A percentile compares a stretch with the other conserved stretches of the same genome.
Conservation (phyloP, 768 basidiomycete species). For the Psilocybe subaeruginosa region DNA sequence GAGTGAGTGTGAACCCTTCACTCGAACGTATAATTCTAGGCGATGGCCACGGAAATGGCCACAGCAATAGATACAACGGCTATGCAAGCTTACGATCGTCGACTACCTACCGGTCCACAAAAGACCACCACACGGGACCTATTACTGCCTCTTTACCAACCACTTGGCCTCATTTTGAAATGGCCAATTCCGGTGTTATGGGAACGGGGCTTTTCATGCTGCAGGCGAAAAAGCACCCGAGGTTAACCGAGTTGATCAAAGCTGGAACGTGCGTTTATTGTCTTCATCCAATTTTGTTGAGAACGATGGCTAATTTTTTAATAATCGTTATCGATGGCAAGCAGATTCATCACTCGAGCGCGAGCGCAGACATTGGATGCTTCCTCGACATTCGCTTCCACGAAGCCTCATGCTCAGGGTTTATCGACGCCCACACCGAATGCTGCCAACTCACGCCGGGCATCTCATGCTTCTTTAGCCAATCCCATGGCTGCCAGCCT, state of each 20-base stretch:
- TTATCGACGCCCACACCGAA: background rate
- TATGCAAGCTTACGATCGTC: conserved; percentile 6
- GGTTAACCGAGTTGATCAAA: conserved; percentile 56
- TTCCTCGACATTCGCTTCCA: background rate
- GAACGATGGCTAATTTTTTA: background rate
- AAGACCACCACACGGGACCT: conserved; percentile 18
- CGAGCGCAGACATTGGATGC: conserved; percentile 27
- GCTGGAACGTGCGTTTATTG: conserved; percentile 49
- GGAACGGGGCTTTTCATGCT: conserved; percentile 60
- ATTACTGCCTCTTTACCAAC: conserved; percentile 11
- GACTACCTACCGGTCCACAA: background rate
- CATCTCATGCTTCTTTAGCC: background rate
- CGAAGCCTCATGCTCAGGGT: background rate
- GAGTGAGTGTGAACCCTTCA: conserved; percentile 48
- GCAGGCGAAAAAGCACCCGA: conserved; percentile 53
- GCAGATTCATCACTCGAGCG: conserved; percentile 21
- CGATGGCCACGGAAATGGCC: conserved; percentile 17
- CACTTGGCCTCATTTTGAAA: background rate
- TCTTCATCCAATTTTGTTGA: conserved; percentile 8
- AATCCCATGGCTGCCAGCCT: background rate
- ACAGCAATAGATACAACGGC: conserved; percentile 15
- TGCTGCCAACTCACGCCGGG: background rate
- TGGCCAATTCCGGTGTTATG: conserved; percentile 32
- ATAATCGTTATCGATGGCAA: background rate
- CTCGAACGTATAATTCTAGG: conserved; percentile 49